Evolutionary conservation across 1,284 basidiomycete species (phyloP).

Genomic region (Ustilago tritici): DNA sequence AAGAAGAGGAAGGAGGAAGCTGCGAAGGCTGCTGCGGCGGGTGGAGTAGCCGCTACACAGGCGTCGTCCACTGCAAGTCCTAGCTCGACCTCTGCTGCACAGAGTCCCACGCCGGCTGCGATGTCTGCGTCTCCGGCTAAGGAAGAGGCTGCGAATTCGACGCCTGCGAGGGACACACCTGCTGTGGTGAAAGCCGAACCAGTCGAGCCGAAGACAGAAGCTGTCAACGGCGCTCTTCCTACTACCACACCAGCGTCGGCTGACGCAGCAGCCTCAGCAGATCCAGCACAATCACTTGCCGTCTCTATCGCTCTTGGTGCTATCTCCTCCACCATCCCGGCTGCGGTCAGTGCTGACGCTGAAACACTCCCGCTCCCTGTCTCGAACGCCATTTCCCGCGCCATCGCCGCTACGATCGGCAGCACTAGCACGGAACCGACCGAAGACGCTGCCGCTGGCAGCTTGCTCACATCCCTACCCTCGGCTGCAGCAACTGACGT

Average conservation of each 20-base stretch:
- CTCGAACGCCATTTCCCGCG: slow-evolving; percentile 37
- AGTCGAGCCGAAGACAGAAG: neutral
- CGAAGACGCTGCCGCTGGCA: neutral
- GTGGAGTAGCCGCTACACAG: neutral
- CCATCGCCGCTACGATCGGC: slow-evolving; percentile 40
- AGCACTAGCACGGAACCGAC: slow-evolving; percentile 8
- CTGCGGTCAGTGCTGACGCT: slow-evolving; percentile 21
- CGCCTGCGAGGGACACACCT: neutral
- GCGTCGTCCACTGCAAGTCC: neutral
- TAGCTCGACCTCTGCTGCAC: slow-evolving; percentile 1
- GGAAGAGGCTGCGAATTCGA: neutral
- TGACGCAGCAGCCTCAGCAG: neutral
- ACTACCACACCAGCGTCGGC: neutral
- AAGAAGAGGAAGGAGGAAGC: slow-evolving; percentile 50
- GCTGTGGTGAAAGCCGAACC: slow-evolving; percentile 21
- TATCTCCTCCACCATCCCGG: slow-evolving; percentile 10
- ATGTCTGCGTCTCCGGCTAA: neutral
- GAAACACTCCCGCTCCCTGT: slow-evolving; percentile 27
- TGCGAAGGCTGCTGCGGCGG: slow-evolving; percentile 20
- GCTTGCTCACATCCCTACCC: slow-evolving; percentile 6
- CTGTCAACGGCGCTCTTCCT: neutral
- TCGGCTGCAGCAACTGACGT: neutral
- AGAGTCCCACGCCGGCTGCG: neutral
- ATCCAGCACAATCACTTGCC: slow-evolving; percentile 26
- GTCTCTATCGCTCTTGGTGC: slow-evolving; percentile 38